Evolutionary conservation across 164 flowering plant species (phyloP).

Genomic region (Paratinospora sagittata): DNA sequence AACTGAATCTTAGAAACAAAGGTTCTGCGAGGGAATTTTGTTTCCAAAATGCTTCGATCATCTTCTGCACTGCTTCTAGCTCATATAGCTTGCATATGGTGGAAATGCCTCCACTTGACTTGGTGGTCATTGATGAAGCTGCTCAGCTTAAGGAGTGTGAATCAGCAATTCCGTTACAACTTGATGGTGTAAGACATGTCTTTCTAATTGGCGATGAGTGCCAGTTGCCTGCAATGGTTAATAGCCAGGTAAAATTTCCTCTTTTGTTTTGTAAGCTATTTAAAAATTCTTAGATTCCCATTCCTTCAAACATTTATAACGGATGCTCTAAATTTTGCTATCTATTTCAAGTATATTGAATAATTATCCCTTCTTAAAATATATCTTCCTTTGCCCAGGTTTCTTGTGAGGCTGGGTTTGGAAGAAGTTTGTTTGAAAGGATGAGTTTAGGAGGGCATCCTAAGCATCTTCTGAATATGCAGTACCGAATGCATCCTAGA

Average conservation of each 20-base stretch:
- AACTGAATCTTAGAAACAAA: slow-evolving; percentile 21
- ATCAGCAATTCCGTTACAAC: slow-evolving; percentile 42
- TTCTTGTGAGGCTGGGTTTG: slow-evolving; percentile 36
- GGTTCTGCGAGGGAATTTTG: slow-evolving; percentile 19
- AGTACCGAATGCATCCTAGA: slow-evolving; percentile 54
- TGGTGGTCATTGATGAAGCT: slow-evolving; percentile 51
- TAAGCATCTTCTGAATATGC: slow-evolving; percentile 41
- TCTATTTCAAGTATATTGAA: background rate
- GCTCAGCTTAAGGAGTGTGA: slow-evolving; percentile 57
- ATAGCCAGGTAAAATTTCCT: slow-evolving; percentile 33
- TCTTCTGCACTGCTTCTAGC: slow-evolving; percentile 48
- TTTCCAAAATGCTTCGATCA: slow-evolving; percentile 22
- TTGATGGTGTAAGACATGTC: slow-evolving; percentile 33
- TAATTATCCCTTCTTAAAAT: background rate
- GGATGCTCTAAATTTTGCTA: background rate
- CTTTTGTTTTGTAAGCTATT: background rate
- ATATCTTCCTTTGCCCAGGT: slow-evolving; percentile 16
- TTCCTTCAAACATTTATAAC: background rate
- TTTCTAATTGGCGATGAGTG: slow-evolving; percentile 49
- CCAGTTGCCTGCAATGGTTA: slow-evolving; percentile 49
- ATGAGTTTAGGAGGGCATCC: slow-evolving; percentile 22
- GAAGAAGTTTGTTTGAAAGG: slow-evolving; percentile 53
- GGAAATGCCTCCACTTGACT: slow-evolving; percentile 16
- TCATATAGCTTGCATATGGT: slow-evolving; percentile 19
- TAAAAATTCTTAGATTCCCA: background rate